These are phyloP conservation scores for Bretziella fagacearum DNA, from an alignment of 2,329 filamentous ascomycete genomes.

Conservation along the genomic window DNA sequence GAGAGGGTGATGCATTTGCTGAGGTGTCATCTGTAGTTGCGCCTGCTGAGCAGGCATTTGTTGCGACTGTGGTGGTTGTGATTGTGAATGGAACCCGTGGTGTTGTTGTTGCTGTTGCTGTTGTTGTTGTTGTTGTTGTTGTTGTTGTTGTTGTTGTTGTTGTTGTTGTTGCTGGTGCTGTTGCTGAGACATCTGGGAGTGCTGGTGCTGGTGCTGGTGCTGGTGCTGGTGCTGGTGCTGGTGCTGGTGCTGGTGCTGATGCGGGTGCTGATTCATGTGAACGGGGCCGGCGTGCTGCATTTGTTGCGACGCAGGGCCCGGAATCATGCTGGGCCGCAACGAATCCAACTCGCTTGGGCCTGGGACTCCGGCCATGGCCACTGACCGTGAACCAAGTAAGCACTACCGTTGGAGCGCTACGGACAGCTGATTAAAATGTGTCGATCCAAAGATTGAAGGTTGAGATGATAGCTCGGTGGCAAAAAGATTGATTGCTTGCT, in stretches of 20 bases:
- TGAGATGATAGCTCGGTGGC: too few species aligned
- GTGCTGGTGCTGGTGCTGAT: constrained; percentile 16
- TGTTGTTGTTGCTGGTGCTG: constrained; percentile 13
- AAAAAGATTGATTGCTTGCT: too few species aligned
- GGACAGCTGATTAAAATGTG: too few species aligned
- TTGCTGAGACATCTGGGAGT: constrained; percentile 17
- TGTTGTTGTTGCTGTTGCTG: constrained; percentile 2
- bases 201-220: not conserved
- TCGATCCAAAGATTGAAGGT: too few species aligned
- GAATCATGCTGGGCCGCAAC: constrained; percentile 5
- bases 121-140: constrained; percentile 15
- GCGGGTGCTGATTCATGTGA: constrained; percentile 17
- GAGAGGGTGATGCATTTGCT: not conserved
- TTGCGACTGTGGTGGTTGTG: constrained; percentile 1
- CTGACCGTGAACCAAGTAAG: too few species aligned
- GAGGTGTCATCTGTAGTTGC: constrained; percentile 3
- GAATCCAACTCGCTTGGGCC: constrained; percentile 2
- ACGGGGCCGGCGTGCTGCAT: not conserved
- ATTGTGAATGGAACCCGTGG: constrained; percentile 3
- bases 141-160: constrained; percentile 14
- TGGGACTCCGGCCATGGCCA: constrained; percentile 10
- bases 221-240: constrained; percentile 3
- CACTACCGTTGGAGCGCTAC: not conserved
- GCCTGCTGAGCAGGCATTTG: constrained; percentile 3
- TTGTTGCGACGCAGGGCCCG: constrained; percentile 16